phyloP scores from a whole-genome alignment of 2,329 filamentous ascomycete species.

The Beauveria asiatica region DNA sequence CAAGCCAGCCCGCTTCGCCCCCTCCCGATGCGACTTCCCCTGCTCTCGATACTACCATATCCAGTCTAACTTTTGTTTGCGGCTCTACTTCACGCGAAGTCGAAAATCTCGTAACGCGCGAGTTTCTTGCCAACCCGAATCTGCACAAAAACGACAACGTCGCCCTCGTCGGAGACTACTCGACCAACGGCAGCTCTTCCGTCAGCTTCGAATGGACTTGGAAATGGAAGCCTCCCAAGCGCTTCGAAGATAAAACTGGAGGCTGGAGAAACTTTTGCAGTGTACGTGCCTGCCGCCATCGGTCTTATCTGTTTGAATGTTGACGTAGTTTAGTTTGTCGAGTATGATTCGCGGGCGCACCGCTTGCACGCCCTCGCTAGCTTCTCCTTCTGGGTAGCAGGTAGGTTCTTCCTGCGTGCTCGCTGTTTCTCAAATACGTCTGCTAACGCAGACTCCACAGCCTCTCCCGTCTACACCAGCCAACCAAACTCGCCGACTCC shows the following conservation, averaged over 20 bases:
- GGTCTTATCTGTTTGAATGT: conserved; percentile 7
- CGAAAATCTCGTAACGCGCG: conserved; percentile 85
- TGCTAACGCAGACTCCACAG: conserved; percentile 24
- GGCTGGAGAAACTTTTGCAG: conserved; percentile 96
- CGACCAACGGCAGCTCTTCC: conserved; percentile 72
- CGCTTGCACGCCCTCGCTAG: conserved; percentile 78
- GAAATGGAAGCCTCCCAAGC: conserved; percentile 91
- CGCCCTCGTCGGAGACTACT: conserved; percentile 85
- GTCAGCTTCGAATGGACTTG: conserved; percentile 92
- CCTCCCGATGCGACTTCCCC: conserved; percentile 53
- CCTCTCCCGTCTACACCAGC: conserved; percentile 35
- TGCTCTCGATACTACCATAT: conserved; percentile 65
- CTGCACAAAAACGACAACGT: conserved; percentile 96
- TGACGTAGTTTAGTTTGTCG: conserved; percentile 61
- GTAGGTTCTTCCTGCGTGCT: conserved; percentile 35
- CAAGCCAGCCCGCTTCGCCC: conserved; percentile 39
- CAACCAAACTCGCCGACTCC: conserved; percentile 61
- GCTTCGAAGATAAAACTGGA: conserved; percentile 69
- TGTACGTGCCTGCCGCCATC: conserved; percentile 36
- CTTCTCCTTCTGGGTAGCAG: conserved; percentile 93
- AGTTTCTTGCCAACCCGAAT: conserved; percentile 96
- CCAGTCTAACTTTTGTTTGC: conserved; percentile 85
- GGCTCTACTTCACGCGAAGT: conserved; percentile 79
- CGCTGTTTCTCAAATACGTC: background rate
- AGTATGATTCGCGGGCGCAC: conserved; percentile 92